phyloP scores from a whole-genome alignment of 495 filamentous ascomycete species.

The Aspergillus ostianus region DNA sequence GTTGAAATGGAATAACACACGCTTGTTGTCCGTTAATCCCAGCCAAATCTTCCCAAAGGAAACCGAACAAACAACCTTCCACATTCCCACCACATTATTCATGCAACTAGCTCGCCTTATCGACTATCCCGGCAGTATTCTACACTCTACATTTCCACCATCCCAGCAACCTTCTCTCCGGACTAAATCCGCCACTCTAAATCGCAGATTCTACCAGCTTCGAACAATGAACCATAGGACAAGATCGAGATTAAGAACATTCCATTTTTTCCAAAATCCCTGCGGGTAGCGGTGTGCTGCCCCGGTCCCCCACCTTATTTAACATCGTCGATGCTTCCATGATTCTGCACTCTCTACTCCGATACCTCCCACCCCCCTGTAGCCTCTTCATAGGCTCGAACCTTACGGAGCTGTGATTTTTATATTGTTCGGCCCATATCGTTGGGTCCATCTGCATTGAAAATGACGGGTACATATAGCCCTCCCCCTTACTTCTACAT shows the following conservation, averaged over 20 bases:
- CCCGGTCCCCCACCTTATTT: neutral
- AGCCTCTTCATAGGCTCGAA: neutral
- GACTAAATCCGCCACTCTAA: neutral
- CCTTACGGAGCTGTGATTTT: neutral
- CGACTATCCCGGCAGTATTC: neutral
- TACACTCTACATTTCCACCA: neutral
- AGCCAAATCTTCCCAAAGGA: neutral
- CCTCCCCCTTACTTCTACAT: neutral
- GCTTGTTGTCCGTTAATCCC: conserved; percentile 7
- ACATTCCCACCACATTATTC: neutral
- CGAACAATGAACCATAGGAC: conserved; percentile 14
- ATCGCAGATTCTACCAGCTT: neutral
- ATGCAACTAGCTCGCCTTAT: neutral
- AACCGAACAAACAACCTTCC: neutral
- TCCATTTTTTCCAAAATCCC: conserved; percentile 16
- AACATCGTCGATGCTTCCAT: neutral
- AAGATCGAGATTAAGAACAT: conserved; percentile 14
- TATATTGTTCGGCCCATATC: neutral
- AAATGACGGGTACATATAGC: neutral
- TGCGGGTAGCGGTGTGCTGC: conserved; percentile 21
- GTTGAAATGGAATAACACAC: conserved; percentile 23
- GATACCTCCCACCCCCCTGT: neutral
- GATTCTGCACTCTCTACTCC: neutral
- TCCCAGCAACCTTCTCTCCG: neutral
- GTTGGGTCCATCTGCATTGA: neutral